Evolutionary conservation across 2,329 filamentous ascomycete genomes (phyloP), one percentile per base, ranked within the genome.

Genomic region (Aspergillus sp.): DNA sequence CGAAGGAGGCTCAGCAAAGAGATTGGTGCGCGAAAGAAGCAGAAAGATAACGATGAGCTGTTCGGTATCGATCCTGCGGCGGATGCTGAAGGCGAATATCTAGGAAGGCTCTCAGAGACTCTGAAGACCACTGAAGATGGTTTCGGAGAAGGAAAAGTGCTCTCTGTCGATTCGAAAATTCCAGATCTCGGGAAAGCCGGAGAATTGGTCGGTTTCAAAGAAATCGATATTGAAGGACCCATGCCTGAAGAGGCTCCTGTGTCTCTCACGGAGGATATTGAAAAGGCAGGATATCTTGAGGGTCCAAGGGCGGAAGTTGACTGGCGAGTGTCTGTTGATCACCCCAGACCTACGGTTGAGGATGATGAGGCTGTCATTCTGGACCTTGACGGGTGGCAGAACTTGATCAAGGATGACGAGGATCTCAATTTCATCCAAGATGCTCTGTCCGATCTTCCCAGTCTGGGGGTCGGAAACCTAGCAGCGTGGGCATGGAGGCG

Each of bases 21-120:
- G 13, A 74, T 82, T 36, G 72, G 74, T 34, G 73, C 80, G 29
- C 75, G 82, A 31, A 91, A 93, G 58, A 77, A 84, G 30, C 82
- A 80, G 48, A 89, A 86, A 64, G 86, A 85, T 53, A 83, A 88
- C 36, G 83, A 89, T 47, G 82, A 86, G 46, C 67, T 89, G 4
- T 86, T 86, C 51, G 78, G 75, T 10, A 67, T 82, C 27, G 73
- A 68, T 26, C 61, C 68, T 15, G 64, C 71, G 10, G 67, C 72
- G 31, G 72, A 78, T 8, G 53, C 62, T 3, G 65, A 70, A 36
- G 67, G 68, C 35, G 68, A 69, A 6, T 58, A 68, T 19, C 11
- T 11, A 14, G 17, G 26, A 26, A 5, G 6, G 5, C 19, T 22
- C 10, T 5, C 19, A 22, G 19, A 22, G 10, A 6, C 10, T 6